Conservation (phyloP, 78 protist species). For the Dictyostelium firmibasis region DNA sequence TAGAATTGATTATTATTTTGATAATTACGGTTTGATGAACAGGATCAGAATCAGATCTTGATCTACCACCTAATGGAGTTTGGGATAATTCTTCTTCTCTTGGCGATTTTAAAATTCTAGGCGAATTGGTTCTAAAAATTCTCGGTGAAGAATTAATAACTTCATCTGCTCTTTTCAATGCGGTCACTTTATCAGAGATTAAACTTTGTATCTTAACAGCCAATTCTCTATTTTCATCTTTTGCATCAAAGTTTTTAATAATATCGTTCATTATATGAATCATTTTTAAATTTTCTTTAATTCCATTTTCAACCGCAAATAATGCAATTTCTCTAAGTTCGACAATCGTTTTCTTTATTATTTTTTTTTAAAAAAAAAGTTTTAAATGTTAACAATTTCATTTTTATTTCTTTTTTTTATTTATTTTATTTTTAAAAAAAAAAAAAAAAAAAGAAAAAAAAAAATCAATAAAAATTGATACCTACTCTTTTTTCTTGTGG, state of each 20-base stretch:
- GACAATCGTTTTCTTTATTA: neutral
- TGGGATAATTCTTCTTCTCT: neutral
- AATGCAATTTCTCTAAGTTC: constrained; percentile 41
- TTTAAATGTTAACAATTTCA: no score
- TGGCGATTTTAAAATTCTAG: constrained; percentile 54
- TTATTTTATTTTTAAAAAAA: no score
- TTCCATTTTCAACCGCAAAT: constrained; percentile 39
- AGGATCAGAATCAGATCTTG: constrained; percentile 75
- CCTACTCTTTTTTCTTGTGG: constrained; percentile 34
- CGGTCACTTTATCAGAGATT: constrained; percentile 60
- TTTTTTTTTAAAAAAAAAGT: neutral
- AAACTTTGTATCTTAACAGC: constrained; percentile 52
- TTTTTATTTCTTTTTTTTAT: no score
- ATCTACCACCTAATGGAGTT: constrained; percentile 2
- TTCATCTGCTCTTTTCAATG: constrained; percentile 69
- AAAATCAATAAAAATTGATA: neutral
- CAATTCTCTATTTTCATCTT: constrained; percentile 41
- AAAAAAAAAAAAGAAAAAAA: neutral
- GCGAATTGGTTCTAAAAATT: constrained; percentile 54
- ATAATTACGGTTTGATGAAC: neutral
- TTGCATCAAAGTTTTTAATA: constrained; percentile 9
- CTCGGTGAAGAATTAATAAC: constrained; percentile 65
- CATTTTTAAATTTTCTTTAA: constrained; percentile 31
- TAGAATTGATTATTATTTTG: no score
- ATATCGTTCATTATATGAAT: constrained; percentile 8